Evolutionary conservation across 768 basidiomycete genomes (phyloP), one percentile per base, ranked within the genome.

Genomic region (Coprinellus micaceus): DNA sequence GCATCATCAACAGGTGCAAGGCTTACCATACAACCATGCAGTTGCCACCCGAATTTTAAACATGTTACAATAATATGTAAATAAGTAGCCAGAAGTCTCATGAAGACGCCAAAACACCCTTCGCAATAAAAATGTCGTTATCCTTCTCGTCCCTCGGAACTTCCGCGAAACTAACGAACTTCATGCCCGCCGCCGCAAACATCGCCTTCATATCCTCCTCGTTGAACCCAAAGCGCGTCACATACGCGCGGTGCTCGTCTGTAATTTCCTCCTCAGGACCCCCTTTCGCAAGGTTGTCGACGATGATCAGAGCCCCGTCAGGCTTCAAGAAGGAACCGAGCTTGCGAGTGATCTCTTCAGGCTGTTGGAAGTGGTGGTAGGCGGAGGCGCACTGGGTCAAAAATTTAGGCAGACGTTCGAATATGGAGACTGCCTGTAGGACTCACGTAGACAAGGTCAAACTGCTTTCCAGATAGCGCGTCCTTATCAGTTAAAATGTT

Each of bases 371-470:
- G 63, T 89, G 88, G 57, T 89, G 88, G 61, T 86, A 90, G 2
- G 88, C 74, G 44, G 76, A 74, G n/a, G 76, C 64, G 61, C 86
- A 88, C 85, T 88, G 19, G 9, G 26, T 13, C 17, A 10, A 30
- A 15, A 17, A 43, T 43, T 19, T 13, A 13, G 6, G 13, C 33
- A 33, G 3, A 22, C 11, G 15, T 39, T 56, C 36, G 47, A 1
- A 33, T 26, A 11, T 40, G 13, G 29, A 28, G 39, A 17, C 7
- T 22, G 30, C n/a, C 11, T 28, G 40, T 11, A 1, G 24, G 19
- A 53, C 82, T 64, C 64, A 88, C 88, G 5, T 83, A 76, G 55
- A 86, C 71, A 41, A 88, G 74, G 64, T 89, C 85, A 60, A 90
- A 89, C 44, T 73, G 75, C 54, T 67, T 63, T 3, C 74, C 78